Percentiles rank a stretch among this genome's conserved stretches.
phyloP scores from a whole-genome alignment of 148 eudicot genomes.

The Rhododendron simsii region DNA sequence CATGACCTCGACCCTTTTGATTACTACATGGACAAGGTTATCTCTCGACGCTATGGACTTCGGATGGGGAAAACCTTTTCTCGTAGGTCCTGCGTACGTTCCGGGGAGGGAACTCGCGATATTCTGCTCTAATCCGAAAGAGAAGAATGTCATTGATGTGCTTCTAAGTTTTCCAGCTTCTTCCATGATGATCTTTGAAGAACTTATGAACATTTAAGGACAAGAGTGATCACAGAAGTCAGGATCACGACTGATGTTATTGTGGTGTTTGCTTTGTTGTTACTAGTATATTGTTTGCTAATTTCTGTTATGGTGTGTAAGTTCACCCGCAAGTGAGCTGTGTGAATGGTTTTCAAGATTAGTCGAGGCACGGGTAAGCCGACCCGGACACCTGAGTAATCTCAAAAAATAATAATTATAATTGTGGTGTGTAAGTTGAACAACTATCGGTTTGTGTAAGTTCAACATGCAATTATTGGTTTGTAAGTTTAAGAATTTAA shows the following conservation, averaged over 20 bases:
- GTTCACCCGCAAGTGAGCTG: background rate
- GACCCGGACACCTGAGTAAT: no score
- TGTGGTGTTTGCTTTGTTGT: background rate
- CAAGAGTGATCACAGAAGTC: background rate
- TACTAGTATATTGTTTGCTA: background rate
- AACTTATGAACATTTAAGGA: constrained; percentile 9
- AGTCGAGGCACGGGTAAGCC: no score
- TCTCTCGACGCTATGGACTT: constrained; percentile 30
- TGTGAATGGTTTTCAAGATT: background rate
- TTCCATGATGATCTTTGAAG: constrained; percentile 31
- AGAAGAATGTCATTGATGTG: constrained; percentile 27
- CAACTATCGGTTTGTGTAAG: no score
- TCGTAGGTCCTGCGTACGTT: constrained; percentile 26
- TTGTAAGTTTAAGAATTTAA: background rate
- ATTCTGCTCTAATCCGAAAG: constrained; percentile 23
- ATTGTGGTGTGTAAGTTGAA: no score
- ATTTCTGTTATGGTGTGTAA: background rate
- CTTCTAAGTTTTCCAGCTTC: constrained; percentile 36
- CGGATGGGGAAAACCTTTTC: constrained; percentile 38
- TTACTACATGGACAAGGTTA: constrained; percentile 40
- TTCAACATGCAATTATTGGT: background rate
- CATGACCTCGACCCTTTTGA: constrained; percentile 31
- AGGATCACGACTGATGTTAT: background rate
- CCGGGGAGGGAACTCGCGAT: constrained; percentile 29
- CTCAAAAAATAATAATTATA: no score